Evolutionary conservation across 2,329 filamentous ascomycete genomes (phyloP).

Genomic region (Rugonectria rugulosa): DNA sequence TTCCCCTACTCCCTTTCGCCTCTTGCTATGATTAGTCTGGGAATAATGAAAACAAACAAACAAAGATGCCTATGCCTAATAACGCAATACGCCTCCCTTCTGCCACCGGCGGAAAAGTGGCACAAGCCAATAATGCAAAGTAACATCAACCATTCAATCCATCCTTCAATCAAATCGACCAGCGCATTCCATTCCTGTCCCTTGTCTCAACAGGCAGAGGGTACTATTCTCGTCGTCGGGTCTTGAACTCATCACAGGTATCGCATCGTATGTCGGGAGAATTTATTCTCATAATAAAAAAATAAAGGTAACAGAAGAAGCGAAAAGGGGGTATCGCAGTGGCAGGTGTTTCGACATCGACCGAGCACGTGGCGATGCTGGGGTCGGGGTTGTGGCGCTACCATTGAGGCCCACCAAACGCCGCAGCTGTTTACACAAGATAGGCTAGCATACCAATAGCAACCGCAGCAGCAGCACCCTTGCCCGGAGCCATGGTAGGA

Average conservation of each 20-base stretch:
- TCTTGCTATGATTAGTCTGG: slow-evolving; percentile 43
- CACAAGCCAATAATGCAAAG: slow-evolving; percentile 17
- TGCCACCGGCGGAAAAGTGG: slow-evolving; percentile 2
- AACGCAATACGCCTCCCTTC: slow-evolving; percentile 29
- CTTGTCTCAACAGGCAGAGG: slow-evolving; percentile 21
- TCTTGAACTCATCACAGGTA: slow-evolving; percentile 40
- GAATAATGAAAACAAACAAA: slow-evolving; percentile 38
- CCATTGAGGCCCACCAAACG: slow-evolving; percentile 28
- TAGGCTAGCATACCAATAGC: slow-evolving; percentile 62
- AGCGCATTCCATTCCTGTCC: slow-evolving; percentile 31
- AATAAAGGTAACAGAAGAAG: slow-evolving; percentile 45
- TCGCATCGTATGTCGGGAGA: slow-evolving; percentile 38
- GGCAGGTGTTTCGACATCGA: slow-evolving; percentile 12
- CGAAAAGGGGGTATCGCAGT: slow-evolving; percentile 33
- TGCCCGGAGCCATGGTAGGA: slow-evolving; percentile 53
- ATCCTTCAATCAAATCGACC: slow-evolving; percentile 29
- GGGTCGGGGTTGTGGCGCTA: slow-evolving; percentile 31
- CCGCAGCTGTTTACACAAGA: slow-evolving; percentile 50
- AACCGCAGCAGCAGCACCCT: slow-evolving; percentile 55
- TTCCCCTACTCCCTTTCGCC: slow-evolving; percentile 47
- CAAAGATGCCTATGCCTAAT: slow-evolving; percentile 30
- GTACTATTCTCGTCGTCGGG: slow-evolving; percentile 29
- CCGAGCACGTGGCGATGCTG: slow-evolving; percentile 28
- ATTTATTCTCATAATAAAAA: slow-evolving; percentile 43
- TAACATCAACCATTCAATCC: slow-evolving; percentile 28